phyloP scores from a whole-genome alignment of 2,329 filamentous ascomycete species.

The Aspergillus alliaceus region DNA sequence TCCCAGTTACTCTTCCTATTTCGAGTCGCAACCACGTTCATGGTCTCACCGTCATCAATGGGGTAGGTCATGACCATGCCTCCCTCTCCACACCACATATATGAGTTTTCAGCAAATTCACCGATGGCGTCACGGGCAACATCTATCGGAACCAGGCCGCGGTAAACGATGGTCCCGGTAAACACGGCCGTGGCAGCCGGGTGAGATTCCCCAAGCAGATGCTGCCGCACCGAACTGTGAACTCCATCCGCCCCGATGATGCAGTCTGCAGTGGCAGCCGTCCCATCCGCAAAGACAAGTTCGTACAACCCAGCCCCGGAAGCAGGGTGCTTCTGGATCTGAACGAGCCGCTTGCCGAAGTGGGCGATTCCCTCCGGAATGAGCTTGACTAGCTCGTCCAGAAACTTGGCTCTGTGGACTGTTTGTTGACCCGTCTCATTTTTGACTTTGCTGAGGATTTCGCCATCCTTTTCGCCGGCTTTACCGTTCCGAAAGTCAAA shows the following conservation, averaged over 20 bases:
- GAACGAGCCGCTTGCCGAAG: constrained; percentile 34
- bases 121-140: neutral
- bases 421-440: constrained; percentile 33
- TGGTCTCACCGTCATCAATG: neutral
- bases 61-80: constrained; percentile 1
- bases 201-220: neutral
- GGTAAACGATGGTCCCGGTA: neutral
- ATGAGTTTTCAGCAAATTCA: neutral
- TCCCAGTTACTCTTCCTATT: neutral
- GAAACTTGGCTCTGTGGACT: constrained; percentile 33
- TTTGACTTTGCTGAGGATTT: constrained; percentile 24
- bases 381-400: constrained; percentile 32
- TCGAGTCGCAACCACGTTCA: constrained; percentile 4
- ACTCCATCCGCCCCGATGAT: constrained; percentile 6
- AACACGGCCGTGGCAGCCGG: neutral
- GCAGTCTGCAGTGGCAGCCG: neutral
- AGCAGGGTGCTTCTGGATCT: too few relatives aligned
- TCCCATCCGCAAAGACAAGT: constrained; percentile 2
- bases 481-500: constrained; percentile 25
- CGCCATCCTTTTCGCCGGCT: constrained; percentile 12
- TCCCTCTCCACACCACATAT: neutral
- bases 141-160: neutral
- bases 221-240: neutral
- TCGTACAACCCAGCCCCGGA: too few relatives aligned
- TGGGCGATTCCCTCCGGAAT: constrained; percentile 30